Conservation (phyloP, 768 basidiomycete genomes). For the Leccinum pellstonianum region DNA sequence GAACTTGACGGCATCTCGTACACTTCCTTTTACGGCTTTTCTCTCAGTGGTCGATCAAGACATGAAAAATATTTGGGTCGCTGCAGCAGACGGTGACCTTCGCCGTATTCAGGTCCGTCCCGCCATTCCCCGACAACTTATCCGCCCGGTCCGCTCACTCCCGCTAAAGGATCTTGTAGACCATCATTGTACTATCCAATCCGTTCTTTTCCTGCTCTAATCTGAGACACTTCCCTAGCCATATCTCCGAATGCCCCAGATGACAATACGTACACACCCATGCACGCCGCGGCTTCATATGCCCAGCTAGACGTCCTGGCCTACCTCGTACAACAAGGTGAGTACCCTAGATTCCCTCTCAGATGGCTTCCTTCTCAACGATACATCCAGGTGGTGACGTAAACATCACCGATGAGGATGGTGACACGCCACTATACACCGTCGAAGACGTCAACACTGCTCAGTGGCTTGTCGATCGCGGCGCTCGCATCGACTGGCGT, state of each 20-base stretch:
- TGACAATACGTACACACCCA: slow-evolving; percentile 75
- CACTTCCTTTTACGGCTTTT: background rate
- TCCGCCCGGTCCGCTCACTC: slow-evolving; percentile 4
- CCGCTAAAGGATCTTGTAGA: slow-evolving; percentile 56
- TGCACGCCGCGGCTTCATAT: slow-evolving; percentile 96
- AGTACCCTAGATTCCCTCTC: slow-evolving; percentile 25
- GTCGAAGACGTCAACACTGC: slow-evolving; percentile 83
- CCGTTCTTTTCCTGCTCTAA: slow-evolving; percentile 28
- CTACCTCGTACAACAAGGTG: slow-evolving; percentile 72
- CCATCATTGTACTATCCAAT: slow-evolving; percentile 47
- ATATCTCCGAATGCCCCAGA: slow-evolving; percentile 73
- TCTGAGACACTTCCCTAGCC: slow-evolving; percentile 37
- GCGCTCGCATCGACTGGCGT: slow-evolving; percentile 58
- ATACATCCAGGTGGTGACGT: slow-evolving; percentile 70
- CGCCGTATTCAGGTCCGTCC: slow-evolving; percentile 64
- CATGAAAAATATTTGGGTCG: slow-evolving; percentile 83
- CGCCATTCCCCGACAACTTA: background rate
- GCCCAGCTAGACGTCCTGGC: slow-evolving; percentile 72
- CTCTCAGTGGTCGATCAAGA: background rate
- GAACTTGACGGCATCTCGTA: background rate
- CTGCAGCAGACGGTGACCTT: slow-evolving; percentile 87
- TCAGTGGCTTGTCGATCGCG: slow-evolving; percentile 72
- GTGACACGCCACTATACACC: slow-evolving; percentile 90
- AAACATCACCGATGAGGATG: slow-evolving; percentile 81
- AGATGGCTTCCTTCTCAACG: background rate